Evolutionary conservation across 768 basidiomycete species (phyloP), one percentile per base, ranked within the genome.

Genomic region (Rhodotorula babjevae): DNA sequence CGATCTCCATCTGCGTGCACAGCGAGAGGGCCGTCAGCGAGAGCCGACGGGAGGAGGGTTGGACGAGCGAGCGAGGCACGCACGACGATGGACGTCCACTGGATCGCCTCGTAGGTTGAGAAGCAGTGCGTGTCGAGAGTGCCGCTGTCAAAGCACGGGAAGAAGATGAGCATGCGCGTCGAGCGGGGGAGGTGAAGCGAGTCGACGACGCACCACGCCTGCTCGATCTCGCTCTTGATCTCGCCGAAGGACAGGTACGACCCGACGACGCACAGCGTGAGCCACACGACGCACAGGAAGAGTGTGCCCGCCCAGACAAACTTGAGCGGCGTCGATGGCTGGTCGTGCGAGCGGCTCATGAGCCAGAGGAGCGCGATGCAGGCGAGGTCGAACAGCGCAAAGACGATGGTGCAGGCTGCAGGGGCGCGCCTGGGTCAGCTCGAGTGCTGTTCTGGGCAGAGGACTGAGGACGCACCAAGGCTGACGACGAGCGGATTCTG

Each of bases 61-160:
- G 40, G 10, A 31, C 8, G 21, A 25, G 12, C 7, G 25, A 36
- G 9, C 4, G 36, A 4, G 36, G 36, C 5, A 59, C 65, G 33
- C 18, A 71, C 70, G 0, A 29, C 16, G 55, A 71, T 71, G 15
- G 70, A 66, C 27, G 21, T 11, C 65, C 61, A 59, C 40, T 59
- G 27, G 6, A 67, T 46, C 8, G 16, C 33, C 2, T 11, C 27
- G 33, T 66, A 71, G 8, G 29, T 52, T 4, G 31, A 6, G 44
- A 47, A 67, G 61, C 70, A 71, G 12, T 66, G 31, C 7, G 55
- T 61, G 29, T 71, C 70, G 31, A 71, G 63, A 11, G 60, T 59
- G 4, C 23, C 23, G 15, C 70, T 71, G n/a, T n/a, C 23, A 68
- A 19, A 21, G 57, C 21, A n/a, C n/a, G n/a, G n/a, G 29, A 29